Conservation (phyloP, 2,329 filamentous ascomycete genomes). For the Stemphylium beticola region DNA sequence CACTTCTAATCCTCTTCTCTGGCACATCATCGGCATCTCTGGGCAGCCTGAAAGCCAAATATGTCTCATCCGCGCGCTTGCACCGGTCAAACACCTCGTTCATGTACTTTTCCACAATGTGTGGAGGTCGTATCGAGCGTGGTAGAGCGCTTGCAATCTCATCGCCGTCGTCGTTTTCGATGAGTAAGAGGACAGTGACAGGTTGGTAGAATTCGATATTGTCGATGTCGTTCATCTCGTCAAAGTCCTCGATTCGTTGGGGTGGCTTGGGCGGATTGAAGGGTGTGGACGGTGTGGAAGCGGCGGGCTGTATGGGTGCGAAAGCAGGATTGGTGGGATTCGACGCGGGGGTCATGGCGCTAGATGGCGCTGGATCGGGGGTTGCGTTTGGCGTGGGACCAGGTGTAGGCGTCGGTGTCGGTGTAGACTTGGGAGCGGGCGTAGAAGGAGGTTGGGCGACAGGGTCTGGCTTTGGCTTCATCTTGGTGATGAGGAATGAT, state of each 20-base stretch:
- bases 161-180: conserved; percentile 58
- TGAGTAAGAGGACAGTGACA: conserved; percentile 67
- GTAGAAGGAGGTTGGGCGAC: conserved; percentile 32
- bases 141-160: conserved; percentile 55
- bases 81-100: conserved; percentile 60
- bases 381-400: conserved; percentile 10
- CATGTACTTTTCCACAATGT: conserved; percentile 49
- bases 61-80: conserved; percentile 61
- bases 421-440: conserved; percentile 30
- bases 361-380: conserved; percentile 13
- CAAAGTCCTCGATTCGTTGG: conserved; percentile 45
- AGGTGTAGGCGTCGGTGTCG: background rate
- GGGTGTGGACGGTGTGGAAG: conserved; percentile 11
- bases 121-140: conserved; percentile 59
- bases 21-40: conserved; percentile 39
- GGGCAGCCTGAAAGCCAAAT: conserved; percentile 63
- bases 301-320: conserved; percentile 22
- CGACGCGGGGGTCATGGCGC: conserved; percentile 2
- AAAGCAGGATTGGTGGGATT: conserved; percentile 12
- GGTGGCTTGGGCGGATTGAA: conserved; percentile 38
- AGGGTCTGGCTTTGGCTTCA: conserved; percentile 58
- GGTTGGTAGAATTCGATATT: conserved; percentile 68
- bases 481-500: conserved; percentile 78
- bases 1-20: conserved; percentile 24
- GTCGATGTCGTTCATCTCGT: conserved; percentile 54